phyloP scores from a whole-genome alignment of 352 stramenopile genomes.

The Phytopythium sindhum region DNA sequence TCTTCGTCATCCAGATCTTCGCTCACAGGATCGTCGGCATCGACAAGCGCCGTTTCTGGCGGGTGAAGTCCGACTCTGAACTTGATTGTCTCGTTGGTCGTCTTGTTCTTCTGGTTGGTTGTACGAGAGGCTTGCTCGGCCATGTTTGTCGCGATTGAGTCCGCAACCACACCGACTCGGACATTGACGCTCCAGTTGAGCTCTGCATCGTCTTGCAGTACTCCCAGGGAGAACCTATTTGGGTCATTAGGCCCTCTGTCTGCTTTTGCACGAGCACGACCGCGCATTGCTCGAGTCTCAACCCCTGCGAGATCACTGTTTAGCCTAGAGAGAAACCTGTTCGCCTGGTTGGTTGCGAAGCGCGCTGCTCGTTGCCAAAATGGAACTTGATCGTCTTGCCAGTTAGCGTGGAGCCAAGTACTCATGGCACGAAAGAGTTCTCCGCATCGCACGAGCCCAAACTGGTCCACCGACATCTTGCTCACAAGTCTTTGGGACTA shows the following conservation, averaged over 20 bases:
- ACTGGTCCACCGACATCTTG: conserved; percentile 32
- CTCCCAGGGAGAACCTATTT: background rate
- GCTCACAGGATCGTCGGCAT: conserved; percentile 8
- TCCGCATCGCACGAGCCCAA: conserved; percentile 43
- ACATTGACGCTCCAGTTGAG: conserved; percentile 34
- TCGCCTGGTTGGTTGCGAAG: conserved; percentile 13
- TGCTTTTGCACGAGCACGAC: background rate
- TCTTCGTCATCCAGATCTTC: conserved; percentile 10
- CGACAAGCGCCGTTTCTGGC: conserved; percentile 8
- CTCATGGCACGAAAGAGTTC: conserved; percentile 52
- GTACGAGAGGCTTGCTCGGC: background rate
- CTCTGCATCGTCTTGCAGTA: conserved; percentile 24
- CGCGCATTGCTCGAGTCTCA: conserved; percentile 7
- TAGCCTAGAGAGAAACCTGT: conserved; percentile 17
- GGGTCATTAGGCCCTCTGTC: background rate
- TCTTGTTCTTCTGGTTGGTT: background rate
- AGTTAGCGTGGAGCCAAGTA: conserved; percentile 25
- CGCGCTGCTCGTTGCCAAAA: conserved; percentile 36
- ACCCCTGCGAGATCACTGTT: conserved; percentile 9
- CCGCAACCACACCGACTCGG: conserved; percentile 15
- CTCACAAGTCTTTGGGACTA: conserved; percentile 33
- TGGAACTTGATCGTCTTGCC: conserved; percentile 22
- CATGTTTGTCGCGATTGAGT: background rate
- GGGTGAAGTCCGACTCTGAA: conserved; percentile 38
- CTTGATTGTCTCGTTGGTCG: conserved; percentile 21